phyloP scores from a whole-genome alignment of 495 filamentous ascomycete genomes.

The Ramalina peruviana region DNA sequence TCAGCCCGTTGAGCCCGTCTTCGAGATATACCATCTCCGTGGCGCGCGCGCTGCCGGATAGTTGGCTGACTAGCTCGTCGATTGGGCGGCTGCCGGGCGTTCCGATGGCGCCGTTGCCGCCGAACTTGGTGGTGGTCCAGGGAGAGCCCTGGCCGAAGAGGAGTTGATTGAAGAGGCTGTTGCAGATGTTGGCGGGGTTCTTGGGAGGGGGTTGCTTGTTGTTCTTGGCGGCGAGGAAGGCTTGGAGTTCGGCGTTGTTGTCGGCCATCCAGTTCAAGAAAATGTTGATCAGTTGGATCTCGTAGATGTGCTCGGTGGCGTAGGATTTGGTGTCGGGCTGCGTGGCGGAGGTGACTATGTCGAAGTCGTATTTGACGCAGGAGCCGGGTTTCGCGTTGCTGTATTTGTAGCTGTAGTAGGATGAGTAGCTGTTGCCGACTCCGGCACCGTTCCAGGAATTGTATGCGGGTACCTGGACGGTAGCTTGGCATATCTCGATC shows the following conservation, averaged over 20 bases:
- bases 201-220: no score
- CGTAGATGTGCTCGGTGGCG: conserved; percentile 2
- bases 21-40: not conserved
- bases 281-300: conserved; percentile 1
- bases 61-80: no score
- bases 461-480: not conserved
- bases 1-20: not conserved
- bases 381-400: not conserved
- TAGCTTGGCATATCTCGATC: no score
- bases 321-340: not conserved
- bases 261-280: not conserved
- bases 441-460: not conserved
- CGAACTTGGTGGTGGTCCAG: not conserved
- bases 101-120: not conserved
- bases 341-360: not conserved
- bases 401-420: conserved; percentile 1
- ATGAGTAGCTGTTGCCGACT: not conserved
- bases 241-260: not conserved
- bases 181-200: not conserved
- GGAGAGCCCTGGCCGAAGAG: not conserved
- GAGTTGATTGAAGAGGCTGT: not conserved
- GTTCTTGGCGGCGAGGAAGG: conserved; percentile 1
- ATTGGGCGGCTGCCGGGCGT: not conserved
- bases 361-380: not conserved
- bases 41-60: not conserved